Conservation (phyloP, 2,329 filamentous ascomycete genomes). For the Juglanconis sp. region DNA sequence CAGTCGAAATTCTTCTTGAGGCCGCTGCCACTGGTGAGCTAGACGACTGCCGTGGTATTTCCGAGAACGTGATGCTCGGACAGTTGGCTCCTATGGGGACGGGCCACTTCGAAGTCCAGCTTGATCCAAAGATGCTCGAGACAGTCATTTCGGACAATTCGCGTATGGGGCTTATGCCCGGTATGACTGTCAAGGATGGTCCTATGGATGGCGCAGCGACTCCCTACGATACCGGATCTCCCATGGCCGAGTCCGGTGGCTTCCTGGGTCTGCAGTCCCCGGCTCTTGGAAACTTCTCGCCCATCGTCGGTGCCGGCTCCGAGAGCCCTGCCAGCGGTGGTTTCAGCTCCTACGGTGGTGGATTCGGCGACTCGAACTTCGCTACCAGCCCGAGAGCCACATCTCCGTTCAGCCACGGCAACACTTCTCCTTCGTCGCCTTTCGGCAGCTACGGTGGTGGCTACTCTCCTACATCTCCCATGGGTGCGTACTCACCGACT, state of each 20-base stretch:
- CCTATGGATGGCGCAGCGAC: conserved; percentile 82
- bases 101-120: conserved; percentile 87
- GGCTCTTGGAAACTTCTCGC: conserved; percentile 66
- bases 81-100: conserved; percentile 97
- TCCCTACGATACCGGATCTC: conserved; percentile 86
- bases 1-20: conserved; percentile 95
- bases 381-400: conserved; percentile 65
- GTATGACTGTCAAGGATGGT: conserved; percentile 71
- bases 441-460: conserved; percentile 54
- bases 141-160: conserved; percentile 93
- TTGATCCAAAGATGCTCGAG: conserved; percentile 94
- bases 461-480: conserved; percentile 76
- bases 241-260: conserved; percentile 66
- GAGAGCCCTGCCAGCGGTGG: conserved; percentile 57
- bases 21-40: conserved; percentile 92
- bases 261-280: conserved; percentile 63
- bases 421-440: conserved; percentile 62
- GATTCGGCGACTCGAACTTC: conserved; percentile 1
- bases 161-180: conserved; percentile 76
- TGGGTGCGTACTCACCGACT: conserved; percentile 72
- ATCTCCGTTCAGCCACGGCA: conserved; percentile 63
- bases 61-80: conserved; percentile 97
- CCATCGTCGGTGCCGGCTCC: conserved; percentile 72
- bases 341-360: conserved; percentile 34
- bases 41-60: conserved; percentile 96